Conservation (phyloP, 139 green algal genomes). For the Volvox africanus region DNA sequence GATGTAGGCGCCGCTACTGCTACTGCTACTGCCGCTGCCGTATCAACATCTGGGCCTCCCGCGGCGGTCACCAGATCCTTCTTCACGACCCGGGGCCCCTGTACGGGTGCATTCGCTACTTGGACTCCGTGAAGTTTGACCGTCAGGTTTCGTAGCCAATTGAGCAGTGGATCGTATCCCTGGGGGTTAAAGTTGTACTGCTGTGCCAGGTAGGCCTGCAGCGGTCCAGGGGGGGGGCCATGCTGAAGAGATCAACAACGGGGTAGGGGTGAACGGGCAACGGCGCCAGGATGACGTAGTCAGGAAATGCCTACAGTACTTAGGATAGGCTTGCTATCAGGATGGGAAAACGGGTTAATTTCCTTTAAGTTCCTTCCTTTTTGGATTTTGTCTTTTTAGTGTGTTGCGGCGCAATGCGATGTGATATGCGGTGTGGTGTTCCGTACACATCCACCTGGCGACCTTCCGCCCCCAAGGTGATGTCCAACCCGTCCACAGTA, state of each 20-base stretch:
- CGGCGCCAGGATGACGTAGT: background rate
- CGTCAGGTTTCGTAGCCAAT: constrained; percentile 4
- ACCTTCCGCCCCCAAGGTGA: constrained; percentile 1
- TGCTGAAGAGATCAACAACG: background rate
- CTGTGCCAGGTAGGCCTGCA: constrained; percentile 28
- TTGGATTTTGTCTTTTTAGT: too few species aligned
- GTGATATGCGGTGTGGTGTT: too few species aligned
- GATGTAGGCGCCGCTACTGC: background rate
- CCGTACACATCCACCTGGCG: background rate
- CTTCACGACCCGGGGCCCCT: background rate
- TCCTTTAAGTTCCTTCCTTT: too few species aligned
- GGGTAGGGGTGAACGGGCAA: background rate
- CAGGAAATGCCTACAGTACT: background rate
- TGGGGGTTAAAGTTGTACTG: constrained; percentile 52
- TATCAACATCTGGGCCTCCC: background rate
- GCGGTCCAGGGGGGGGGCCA: background rate
- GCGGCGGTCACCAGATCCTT: background rate
- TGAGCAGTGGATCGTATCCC: constrained; percentile 19
- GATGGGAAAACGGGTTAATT: too few species aligned
- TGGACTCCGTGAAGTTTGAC: background rate
- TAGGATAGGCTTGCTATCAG: too few species aligned
- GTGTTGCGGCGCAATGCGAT: too few species aligned
- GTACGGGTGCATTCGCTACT: background rate
- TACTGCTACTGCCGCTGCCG: background rate
- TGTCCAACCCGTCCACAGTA: background rate